Evolutionary conservation across 2,329 filamentous ascomycete species (phyloP), one percentile per base, ranked within the genome.

Genomic region (Colletotrichum camelliae): DNA sequence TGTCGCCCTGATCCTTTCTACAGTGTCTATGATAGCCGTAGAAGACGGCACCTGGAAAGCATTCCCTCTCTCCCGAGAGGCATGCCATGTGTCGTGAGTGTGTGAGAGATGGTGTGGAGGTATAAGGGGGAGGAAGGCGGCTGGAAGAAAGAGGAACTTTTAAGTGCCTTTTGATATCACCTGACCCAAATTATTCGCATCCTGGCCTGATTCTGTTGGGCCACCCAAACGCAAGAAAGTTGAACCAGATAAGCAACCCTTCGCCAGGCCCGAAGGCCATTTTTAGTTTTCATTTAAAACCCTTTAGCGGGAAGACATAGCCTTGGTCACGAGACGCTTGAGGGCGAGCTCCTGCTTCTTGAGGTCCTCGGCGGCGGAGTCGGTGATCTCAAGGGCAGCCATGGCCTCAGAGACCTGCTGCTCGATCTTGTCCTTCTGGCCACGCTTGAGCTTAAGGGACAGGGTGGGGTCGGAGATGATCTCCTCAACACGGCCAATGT

Each of bases 301-400:
- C 58, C 70, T 84, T 93, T 96, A 98, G 88, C 95, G 93, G 84
- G 95, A 96, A 79, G 95, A 93, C 95, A 98, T 98, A 83, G 95
- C 96, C 94, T 98, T 99, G 88, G 97, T 99, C 83, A 99, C 96
- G 81, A 98, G 92, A 84, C 97, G 92, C 95, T 98, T 99, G 79
- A 99, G 92, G 77, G 96, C 96, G 80, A 99, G 91, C 92, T 99
- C 97, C 94, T 98, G 98, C 95, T 98, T 98, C 95, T 98, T 98
- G 82, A 99, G 91, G 85, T 99, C 97, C 82, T 99, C 97, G 77
- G 96, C 94, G 78, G 89, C 88, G 74, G 95, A 95, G 81, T 99
- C 97, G 88, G 96, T 95, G 84, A 99, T 90, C 93, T 99, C 97
- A 79, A 99, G 94, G 89, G 97, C 94, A 79, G 93, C 95, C 97